phyloP scores from a whole-genome alignment of 129 eudicot genomes.

The sunflower (Helianthus annuus) region DNA sequence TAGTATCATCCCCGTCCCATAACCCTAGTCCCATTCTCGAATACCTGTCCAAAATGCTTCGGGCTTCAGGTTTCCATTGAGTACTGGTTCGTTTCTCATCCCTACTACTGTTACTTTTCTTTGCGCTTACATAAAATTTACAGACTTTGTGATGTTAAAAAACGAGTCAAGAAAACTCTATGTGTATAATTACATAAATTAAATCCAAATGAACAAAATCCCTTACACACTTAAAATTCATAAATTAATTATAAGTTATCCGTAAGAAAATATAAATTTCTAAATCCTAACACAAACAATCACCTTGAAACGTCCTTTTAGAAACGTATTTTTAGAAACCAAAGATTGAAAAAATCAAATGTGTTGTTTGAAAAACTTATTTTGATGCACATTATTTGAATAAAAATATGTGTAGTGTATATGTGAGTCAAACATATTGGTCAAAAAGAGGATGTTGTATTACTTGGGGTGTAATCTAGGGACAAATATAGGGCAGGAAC shows the following conservation, averaged over 20 bases:
- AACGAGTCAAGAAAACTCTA: no score
- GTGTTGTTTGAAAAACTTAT: not conserved
- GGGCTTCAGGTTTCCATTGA: no score
- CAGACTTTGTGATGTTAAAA: no score
- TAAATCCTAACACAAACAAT: not conserved
- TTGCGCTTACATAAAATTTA: no score
- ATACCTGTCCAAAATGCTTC: no score
- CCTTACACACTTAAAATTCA: no score
- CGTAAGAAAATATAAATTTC: not conserved
- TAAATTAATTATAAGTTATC: not conserved
- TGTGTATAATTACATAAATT: no score
- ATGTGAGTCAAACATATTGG: constrained; percentile 34
- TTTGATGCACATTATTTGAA: not conserved
- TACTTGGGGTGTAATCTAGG: constrained; percentile 50
- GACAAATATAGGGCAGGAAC: constrained; percentile 43
- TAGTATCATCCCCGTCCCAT: no score
- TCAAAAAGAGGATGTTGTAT: constrained; percentile 43
- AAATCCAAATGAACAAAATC: no score
- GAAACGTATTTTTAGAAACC: not conserved
- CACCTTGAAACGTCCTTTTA: not conserved
- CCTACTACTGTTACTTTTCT: no score
- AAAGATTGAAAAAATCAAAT: not conserved
- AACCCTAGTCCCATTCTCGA: no score
- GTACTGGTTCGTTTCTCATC: no score
- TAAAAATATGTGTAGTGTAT: not conserved